Base-by-base conservation (phyloP, 352 stramenopile genomes). In the Phytophthora europaea region DNA sequence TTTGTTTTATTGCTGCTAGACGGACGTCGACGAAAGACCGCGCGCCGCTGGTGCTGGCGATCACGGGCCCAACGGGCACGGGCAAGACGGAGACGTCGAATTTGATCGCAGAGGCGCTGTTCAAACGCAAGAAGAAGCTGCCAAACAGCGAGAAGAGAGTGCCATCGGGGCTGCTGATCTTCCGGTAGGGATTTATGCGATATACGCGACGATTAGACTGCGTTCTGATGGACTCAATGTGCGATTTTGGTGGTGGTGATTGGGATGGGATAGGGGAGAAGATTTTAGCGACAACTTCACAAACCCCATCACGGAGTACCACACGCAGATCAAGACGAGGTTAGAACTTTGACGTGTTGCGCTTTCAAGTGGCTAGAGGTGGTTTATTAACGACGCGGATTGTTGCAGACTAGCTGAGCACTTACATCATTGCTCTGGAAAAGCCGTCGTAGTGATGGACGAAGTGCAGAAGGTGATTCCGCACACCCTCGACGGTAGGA, bases 401-500 rank as follows among this genome's bases (percentile, higher is more conserved):
- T 55, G 20, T 13, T 76, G 55, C 40, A 94, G 87, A 78, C 72
- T 97, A 18, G 88, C 84, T 10, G 85, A 96, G 33, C 89, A 97
- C 63, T 78, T 98, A 47, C 75, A 88, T 23, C 71, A 85, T 36
- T 97, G 91, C 72, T 91, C 80, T 20, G 93, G 93, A 22, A 95
- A 97, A 69, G 91, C 90, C 4, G 84, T 98, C 10, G 87, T 98
- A 26, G 78, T 98, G 33, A 97, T 98, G 55, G 93, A 98, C 63
- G 93, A 98, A 83, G 87, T 98, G 28, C 92, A 98, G 63, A 98
- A 98, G 70, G 89, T 96, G 62, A 92, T 97, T 57, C 92, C 92
- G 10, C 89, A 95, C 53, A 97, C 92, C 1, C 82, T 98, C 15
- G 91, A 98, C 53, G 90, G 87, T 94, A 77, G n/a, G 70, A 28